Conservation (phyloP, 768 basidiomycete genomes). For the Amanita rubescens region DNA sequence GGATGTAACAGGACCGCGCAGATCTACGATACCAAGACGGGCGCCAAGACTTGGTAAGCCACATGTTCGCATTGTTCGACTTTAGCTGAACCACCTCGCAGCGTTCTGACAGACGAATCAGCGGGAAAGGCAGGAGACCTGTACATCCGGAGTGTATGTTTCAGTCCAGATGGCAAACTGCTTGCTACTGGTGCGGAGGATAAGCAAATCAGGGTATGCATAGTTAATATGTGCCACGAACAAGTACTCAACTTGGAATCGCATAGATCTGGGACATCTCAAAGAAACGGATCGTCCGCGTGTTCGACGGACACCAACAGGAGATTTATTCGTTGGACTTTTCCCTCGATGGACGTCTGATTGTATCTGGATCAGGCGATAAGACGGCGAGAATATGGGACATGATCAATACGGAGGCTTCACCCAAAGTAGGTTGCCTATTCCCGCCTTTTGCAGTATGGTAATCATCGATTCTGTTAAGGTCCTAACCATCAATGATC, state of each 20-base stretch:
- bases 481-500: constrained; percentile 43
- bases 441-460: background rate
- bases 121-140: constrained; percentile 22
- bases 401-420: constrained; percentile 22
- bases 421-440: background rate
- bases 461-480: constrained; percentile 13
- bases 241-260: background rate
- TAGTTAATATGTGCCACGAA: constrained; percentile 11
- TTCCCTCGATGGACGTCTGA: constrained; percentile 75
- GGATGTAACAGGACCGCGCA: constrained; percentile 96
- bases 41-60: constrained; percentile 72
- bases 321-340: constrained; percentile 95
- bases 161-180: constrained; percentile 81
- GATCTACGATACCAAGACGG: constrained; percentile 89
- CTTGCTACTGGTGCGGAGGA: constrained; percentile 94
- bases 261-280: constrained; percentile 86
- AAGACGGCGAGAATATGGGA: constrained; percentile 44
- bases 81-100: constrained; percentile 3
- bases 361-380: constrained; percentile 86
- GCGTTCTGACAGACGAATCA: constrained; percentile 24
- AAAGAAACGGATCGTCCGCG: constrained; percentile 66
- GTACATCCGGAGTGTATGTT: constrained; percentile 63
- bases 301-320: constrained; percentile 85
- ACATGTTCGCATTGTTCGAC: background rate
- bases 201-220: constrained; percentile 73